Percentiles rank a stretch among this genome's conserved stretches.
Evolutionary conservation across 257 asterid species (phyloP).

Genomic region (Nicotiana sylvestris): DNA sequence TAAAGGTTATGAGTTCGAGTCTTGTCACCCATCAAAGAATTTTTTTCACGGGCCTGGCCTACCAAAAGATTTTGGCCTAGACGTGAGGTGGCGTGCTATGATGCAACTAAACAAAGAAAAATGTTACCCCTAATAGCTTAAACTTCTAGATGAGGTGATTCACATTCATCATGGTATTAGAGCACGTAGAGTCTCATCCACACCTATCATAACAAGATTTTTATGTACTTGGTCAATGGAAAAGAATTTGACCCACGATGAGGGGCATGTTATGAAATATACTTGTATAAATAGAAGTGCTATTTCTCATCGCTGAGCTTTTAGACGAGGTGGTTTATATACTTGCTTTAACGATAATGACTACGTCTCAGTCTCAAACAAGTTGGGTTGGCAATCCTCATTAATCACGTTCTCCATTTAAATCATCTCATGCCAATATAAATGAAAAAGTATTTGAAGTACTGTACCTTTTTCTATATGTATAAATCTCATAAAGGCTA

Average conservation of each 20-base stretch:
- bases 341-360: no score
- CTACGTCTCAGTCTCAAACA: no score
- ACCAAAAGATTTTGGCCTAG: background rate
- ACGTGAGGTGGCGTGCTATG: background rate
- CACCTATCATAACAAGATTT: background rate
- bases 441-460: no score
- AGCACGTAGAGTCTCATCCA: background rate
- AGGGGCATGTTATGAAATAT: background rate
- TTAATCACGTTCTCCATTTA: no score
- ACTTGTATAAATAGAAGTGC: background rate
- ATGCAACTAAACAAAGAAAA: no score
- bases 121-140: background rate
- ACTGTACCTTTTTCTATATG: no score
- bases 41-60: background rate
- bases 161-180: background rate
- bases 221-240: no score
- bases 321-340: background rate
- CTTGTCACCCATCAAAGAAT: background rate
- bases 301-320: background rate
- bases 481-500: no score
- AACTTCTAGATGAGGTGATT: background rate
- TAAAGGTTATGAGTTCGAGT: background rate
- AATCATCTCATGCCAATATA: no score
- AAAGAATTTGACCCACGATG: background rate
- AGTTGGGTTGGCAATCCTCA: no score